phyloP scores from a whole-genome alignment of 805 yeast species.

The Metschnikowia shivogae region DNA sequence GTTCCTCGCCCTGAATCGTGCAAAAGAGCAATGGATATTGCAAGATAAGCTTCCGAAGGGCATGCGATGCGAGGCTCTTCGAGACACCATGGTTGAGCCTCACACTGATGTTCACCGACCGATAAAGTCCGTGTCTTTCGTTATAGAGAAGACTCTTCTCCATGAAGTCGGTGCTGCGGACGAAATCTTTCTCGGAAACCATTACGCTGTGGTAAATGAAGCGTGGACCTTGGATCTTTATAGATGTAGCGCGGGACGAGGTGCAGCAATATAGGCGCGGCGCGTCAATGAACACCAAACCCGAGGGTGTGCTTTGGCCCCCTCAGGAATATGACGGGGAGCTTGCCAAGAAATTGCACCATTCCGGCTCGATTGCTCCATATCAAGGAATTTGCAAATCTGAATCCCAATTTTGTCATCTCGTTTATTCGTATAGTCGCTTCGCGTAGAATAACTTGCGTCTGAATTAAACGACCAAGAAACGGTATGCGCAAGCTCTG shows the following conservation, averaged over 20 bases:
- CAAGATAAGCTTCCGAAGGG: constrained; percentile 9
- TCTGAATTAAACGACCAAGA: no score
- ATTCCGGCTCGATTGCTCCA: no score
- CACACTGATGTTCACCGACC: constrained; percentile 8
- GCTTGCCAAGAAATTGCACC: no score
- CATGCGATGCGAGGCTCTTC: constrained; percentile 2
- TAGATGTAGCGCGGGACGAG: not conserved
- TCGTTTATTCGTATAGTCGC: no score
- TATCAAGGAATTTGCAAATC: no score
- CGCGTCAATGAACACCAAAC: not conserved
- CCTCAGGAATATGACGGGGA: no score
- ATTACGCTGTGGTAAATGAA: not conserved
- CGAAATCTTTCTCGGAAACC: constrained; percentile 5
- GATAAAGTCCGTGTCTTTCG: constrained; percentile 7
- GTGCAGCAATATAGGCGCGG: not conserved
- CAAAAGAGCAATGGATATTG: constrained; percentile 10
- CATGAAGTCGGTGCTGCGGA: constrained; percentile 7
- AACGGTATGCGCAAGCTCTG: no score
- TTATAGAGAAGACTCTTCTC: constrained; percentile 8
- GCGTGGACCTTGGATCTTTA: not conserved
- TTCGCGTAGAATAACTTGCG: no score
- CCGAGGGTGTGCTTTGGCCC: no score
- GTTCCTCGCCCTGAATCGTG: constrained; percentile 6
- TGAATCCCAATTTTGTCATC: no score
- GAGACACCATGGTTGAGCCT: constrained; percentile 5